Base-by-base conservation (phyloP, 495 filamentous ascomycete species). In the Thermochaetoides thermophila region DNA sequence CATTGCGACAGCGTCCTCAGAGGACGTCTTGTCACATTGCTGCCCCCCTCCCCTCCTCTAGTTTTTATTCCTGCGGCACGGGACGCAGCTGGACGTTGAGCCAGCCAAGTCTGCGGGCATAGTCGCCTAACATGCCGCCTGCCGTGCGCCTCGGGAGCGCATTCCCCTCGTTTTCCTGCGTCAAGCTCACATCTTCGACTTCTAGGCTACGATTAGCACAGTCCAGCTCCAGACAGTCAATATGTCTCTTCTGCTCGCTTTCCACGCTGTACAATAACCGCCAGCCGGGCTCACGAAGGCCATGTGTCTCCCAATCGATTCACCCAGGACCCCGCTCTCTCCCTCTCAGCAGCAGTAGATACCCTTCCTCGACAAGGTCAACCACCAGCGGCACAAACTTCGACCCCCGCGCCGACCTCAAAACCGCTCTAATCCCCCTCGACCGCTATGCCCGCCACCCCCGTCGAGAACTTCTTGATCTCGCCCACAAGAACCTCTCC, bases 401-500 rank as follows among this genome's bases (percentile, higher is more conserved):
- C 9, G 63, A 84, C 42, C 55, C 74, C 8, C 59, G 91, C 13
- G 54, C 58, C 7, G 61, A 65, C 15, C 58, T 93, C 15, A 65
- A 80, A 40, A 64, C 67, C n/a, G n/a, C n/a, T n/a, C n/a, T n/a
- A n/a, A n/a, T n/a, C 37, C 55, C 70, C 25, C 71, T 76, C 16
- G 59, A 70, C 23, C 67, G 68, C 39, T 73, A 76, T 51, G 67
- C 85, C 37, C 81, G 82, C 54, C 61, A 79, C 14, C 78, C 79
- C 36, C 72, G 83, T 43, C 50, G n/a, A n/a, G n/a, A n/a, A n/a
- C n/a, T n/a, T n/a, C n/a, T 95, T 32, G 76, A 83, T 46, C 66
- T 96, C 43, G 87, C 84, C 12, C 53, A 84, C 48, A 67, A 76
- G 31, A 83, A 83, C 5, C 59, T 94, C 40, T 72, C 80, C 43